phyloP scores from a whole-genome alignment of 257 asterid species.

The Rehmannia glutinosa region DNA sequence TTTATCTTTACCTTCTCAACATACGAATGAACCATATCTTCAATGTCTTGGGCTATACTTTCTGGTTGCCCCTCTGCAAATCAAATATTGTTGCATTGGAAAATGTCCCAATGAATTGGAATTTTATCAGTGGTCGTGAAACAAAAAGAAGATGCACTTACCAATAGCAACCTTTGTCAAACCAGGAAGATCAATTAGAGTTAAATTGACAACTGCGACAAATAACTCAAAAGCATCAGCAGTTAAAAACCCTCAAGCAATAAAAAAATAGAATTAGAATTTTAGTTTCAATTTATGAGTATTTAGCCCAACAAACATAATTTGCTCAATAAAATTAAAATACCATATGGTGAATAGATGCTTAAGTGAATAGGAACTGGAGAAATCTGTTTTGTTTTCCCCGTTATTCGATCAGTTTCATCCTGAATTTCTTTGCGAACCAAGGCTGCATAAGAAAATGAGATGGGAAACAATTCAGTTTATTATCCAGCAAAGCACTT shows the following conservation, averaged over 20 bases:
- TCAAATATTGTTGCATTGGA: constrained; percentile 10
- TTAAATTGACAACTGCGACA: constrained; percentile 81
- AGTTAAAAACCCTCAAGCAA: constrained; percentile 27
- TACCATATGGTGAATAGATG: constrained; percentile 89
- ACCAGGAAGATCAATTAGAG: constrained; percentile 93
- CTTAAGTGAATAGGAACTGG: constrained; percentile 92
- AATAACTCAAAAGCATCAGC: constrained; percentile 11
- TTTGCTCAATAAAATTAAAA: background rate
- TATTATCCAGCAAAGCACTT: background rate
- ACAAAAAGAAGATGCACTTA: constrained; percentile 32
- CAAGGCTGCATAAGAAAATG: constrained; percentile 43
- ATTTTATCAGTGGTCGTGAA: background rate
- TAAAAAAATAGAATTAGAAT: background rate
- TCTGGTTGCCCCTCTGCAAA: constrained; percentile 91
- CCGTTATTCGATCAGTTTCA: constrained; percentile 86
- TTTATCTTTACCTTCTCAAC: constrained; percentile 70
- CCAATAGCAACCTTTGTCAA: constrained; percentile 94
- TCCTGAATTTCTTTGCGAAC: constrained; percentile 89
- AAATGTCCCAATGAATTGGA: background rate
- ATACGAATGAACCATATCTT: constrained; percentile 81
- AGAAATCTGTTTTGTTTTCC: constrained; percentile 84
- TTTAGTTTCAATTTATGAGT: background rate
- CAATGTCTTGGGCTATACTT: constrained; percentile 80
- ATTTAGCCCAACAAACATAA: background rate
- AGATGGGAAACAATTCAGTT: background rate